Evolutionary conservation across 2,329 filamentous ascomycete genomes (phyloP).

Genomic region (Lasiodiplodia sp.): DNA sequence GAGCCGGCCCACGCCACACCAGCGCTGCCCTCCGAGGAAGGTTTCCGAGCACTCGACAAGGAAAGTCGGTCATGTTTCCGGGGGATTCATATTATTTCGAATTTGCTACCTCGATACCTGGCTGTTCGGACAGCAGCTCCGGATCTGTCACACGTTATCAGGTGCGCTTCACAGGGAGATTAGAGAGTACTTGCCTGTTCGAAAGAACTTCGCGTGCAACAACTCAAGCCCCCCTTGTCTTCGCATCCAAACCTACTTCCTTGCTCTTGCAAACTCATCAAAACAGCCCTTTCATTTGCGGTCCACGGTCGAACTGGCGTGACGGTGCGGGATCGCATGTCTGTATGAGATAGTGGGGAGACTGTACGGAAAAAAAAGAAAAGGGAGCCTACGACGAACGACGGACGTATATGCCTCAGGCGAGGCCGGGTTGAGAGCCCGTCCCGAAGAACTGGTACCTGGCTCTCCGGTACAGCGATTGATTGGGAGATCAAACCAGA

Average conservation of each 20-base stretch:
- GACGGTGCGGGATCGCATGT: too few species aligned
- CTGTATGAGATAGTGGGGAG: background rate
- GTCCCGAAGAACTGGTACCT: background rate
- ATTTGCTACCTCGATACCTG: conserved; percentile 20
- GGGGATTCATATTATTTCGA: conserved; percentile 2
- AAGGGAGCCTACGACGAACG: background rate
- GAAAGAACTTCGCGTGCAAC: background rate
- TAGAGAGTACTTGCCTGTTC: conserved; percentile 12
- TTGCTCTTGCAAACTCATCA: conserved; percentile 14
- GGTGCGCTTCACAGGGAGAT: background rate
- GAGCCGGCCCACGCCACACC: conserved; percentile 16
- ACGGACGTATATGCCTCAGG: background rate
- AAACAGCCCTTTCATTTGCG: background rate
- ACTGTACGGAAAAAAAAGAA: background rate
- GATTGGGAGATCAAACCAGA: background rate
- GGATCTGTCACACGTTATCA: conserved; percentile 20
- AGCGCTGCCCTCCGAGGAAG: background rate
- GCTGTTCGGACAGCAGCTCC: background rate
- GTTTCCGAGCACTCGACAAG: background rate
- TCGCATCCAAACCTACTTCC: background rate
- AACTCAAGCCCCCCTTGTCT: background rate
- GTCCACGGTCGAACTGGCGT: background rate
- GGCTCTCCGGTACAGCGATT: background rate
- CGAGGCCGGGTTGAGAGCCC: background rate
- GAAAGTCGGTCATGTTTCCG: background rate